Evolutionary conservation across 441 rosid genomes (phyloP).

Genomic region (Eutrema salsugineum): DNA sequence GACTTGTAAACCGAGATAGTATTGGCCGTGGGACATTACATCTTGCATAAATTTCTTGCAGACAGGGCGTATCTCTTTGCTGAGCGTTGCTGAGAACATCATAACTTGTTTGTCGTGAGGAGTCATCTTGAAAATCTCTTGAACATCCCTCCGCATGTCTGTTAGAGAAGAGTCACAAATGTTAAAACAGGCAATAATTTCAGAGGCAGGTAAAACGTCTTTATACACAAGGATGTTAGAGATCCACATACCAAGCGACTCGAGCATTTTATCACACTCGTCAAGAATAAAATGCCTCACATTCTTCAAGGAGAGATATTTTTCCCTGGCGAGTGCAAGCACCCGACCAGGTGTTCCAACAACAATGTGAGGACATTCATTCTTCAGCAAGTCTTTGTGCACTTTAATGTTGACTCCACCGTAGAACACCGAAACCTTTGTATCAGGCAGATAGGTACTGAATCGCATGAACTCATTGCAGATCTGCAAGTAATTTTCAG

Average conservation of each 20-base stretch:
- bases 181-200: background rate
- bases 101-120: conserved; percentile 98
- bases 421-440: conserved; percentile 90
- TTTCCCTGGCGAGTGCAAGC: conserved; percentile 86
- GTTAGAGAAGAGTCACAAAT: background rate
- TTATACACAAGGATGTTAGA: background rate
- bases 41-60: conserved; percentile 99
- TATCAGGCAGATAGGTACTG: conserved; percentile 88
- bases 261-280: conserved; percentile 99
- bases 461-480: conserved; percentile 97
- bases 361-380: conserved; percentile 98
- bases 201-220: background rate
- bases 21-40: conserved; percentile 82
- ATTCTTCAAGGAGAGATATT: conserved; percentile 92
- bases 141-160: conserved; percentile 98
- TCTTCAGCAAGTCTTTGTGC: conserved; percentile 90
- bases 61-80: conserved; percentile 99
- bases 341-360: conserved; percentile 99
- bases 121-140: conserved; percentile 97
- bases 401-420: conserved; percentile 91
- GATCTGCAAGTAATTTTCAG: conserved; percentile 46
- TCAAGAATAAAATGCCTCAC: conserved; percentile 99
- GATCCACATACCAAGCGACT: conserved; percentile 72
- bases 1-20: conserved; percentile 61
- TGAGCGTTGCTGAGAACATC: conserved; percentile 99